These are phyloP conservation scores for Alternaria dauci DNA, from an alignment of 2,329 filamentous ascomycete species.

Conservation along the genomic window DNA sequence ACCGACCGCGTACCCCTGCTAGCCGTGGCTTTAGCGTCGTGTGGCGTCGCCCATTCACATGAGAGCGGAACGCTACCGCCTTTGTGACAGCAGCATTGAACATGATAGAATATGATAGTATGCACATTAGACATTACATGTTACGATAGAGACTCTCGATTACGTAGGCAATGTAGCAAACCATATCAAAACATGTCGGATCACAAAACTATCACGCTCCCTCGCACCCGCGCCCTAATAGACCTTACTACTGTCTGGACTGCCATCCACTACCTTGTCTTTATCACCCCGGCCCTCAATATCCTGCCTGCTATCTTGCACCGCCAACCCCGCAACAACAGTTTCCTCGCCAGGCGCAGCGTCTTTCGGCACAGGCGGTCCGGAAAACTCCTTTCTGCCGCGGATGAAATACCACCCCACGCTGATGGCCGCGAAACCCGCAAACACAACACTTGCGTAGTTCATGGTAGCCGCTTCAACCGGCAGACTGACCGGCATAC, in stretches of 20 bases:
- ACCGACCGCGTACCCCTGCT: constrained; percentile 13
- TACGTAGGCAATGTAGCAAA: background rate
- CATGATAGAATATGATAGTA: background rate
- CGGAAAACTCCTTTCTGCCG: constrained; percentile 50
- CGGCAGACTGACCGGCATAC: constrained; percentile 67
- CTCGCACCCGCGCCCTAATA: constrained; percentile 3
- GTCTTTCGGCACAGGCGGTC: constrained; percentile 49
- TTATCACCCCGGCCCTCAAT: constrained; percentile 33
- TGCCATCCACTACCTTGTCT: constrained; percentile 22
- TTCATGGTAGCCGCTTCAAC: constrained; percentile 55
- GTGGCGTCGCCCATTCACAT: background rate
- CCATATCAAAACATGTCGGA: background rate
- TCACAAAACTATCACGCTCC: background rate
- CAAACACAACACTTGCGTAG: constrained; percentile 54
- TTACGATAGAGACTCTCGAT: background rate
- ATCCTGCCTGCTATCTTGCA: constrained; percentile 41
- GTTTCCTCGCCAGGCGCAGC: constrained; percentile 47
- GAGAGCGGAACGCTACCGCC: background rate
- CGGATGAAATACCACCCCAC: constrained; percentile 50
- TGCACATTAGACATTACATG: background rate
- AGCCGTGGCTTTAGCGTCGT: constrained; percentile 20
- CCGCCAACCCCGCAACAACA: constrained; percentile 42
- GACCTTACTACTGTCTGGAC: background rate
- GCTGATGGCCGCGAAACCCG: constrained; percentile 50
- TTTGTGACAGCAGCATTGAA: background rate